Conservation (phyloP, 345 rosid genomes). For the Cardamine chenopodiifolia region DNA sequence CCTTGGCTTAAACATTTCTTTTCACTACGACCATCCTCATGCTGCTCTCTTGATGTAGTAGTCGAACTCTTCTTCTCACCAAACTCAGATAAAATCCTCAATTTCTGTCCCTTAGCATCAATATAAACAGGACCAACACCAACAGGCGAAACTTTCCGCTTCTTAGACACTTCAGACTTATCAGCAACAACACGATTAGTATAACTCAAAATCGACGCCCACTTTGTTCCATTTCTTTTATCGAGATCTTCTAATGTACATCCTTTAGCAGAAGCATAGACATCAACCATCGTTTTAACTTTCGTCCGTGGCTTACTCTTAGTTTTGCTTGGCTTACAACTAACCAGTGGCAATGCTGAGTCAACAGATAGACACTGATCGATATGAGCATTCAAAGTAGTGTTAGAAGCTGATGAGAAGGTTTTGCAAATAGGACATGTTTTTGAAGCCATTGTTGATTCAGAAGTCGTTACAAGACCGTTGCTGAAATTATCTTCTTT, state of each 20-base stretch:
- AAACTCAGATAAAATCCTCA: slow-evolving; percentile 76
- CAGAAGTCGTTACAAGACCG: slow-evolving; percentile 47
- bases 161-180: slow-evolving; percentile 47
- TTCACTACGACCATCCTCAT: neutral
- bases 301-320: slow-evolving; percentile 72
- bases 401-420: slow-evolving; percentile 93
- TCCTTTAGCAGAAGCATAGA: slow-evolving; percentile 62
- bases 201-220: slow-evolving; percentile 45
- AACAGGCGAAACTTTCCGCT: slow-evolving; percentile 53
- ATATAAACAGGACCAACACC: slow-evolving; percentile 80
- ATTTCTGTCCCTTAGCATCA: slow-evolving; percentile 82
- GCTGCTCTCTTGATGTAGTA: slow-evolving; percentile 19
- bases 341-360: slow-evolving; percentile 59
- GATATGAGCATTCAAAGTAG: slow-evolving; percentile 97
- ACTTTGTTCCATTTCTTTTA: slow-evolving; percentile 68
- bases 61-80: slow-evolving; percentile 35
- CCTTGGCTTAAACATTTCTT: slow-evolving; percentile 46
- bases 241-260: slow-evolving; percentile 95
- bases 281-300: slow-evolving; percentile 77
- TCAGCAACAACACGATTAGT: slow-evolving; percentile 47
- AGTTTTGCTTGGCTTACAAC: slow-evolving; percentile 61
- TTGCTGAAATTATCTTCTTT: slow-evolving; percentile 55
- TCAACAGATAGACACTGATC: slow-evolving; percentile 94
- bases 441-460: slow-evolving; percentile 57
- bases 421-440: slow-evolving; percentile 98